Evolutionary conservation across 2,329 filamentous ascomycete species (phyloP).

Genomic region (Claviceps fusiformis): DNA sequence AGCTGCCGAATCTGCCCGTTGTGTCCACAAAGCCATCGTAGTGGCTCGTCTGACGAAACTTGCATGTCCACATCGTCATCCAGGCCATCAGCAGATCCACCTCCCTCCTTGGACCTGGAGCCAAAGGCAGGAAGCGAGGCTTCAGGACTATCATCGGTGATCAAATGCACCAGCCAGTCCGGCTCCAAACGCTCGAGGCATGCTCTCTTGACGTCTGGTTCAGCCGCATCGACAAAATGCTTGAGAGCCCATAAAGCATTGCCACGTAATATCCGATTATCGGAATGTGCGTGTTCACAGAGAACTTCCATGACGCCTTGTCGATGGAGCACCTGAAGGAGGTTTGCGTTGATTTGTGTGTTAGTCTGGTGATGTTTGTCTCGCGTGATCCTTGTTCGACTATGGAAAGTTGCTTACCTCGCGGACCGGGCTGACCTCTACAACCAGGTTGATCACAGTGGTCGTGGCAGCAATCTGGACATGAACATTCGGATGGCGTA

Average conservation of each 20-base stretch:
- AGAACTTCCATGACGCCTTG: conserved; percentile 62
- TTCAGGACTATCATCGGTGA: conserved; percentile 50
- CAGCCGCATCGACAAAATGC: conserved; percentile 65
- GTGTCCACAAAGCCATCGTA: conserved; percentile 21
- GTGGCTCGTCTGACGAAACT: conserved; percentile 29
- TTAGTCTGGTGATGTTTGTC: no score
- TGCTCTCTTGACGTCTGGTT: conserved; percentile 58
- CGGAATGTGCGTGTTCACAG: conserved; percentile 72
- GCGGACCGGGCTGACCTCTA: conserved; percentile 85
- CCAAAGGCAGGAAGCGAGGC: conserved; percentile 27
- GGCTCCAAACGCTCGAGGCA: conserved; percentile 67
- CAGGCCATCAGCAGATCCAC: conserved; percentile 26
- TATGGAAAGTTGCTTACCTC: conserved; percentile 42
- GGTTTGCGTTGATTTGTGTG: conserved; percentile 8
- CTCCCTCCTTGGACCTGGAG: conserved; percentile 13
- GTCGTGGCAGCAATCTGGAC: conserved; percentile 79
- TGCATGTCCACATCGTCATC: conserved; percentile 48
- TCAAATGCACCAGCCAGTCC: conserved; percentile 67
- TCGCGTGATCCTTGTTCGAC: no score
- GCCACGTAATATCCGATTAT: conserved; percentile 63
- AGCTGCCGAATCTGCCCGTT: conserved; percentile 20
- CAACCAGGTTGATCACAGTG: conserved; percentile 70
- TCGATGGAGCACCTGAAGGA: conserved; percentile 52
- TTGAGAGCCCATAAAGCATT: conserved; percentile 92
- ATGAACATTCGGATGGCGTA: conserved; percentile 61